Base-by-base conservation (phyloP, 2,329 filamentous ascomycete genomes). In the Venturiaceae sp. region DNA sequence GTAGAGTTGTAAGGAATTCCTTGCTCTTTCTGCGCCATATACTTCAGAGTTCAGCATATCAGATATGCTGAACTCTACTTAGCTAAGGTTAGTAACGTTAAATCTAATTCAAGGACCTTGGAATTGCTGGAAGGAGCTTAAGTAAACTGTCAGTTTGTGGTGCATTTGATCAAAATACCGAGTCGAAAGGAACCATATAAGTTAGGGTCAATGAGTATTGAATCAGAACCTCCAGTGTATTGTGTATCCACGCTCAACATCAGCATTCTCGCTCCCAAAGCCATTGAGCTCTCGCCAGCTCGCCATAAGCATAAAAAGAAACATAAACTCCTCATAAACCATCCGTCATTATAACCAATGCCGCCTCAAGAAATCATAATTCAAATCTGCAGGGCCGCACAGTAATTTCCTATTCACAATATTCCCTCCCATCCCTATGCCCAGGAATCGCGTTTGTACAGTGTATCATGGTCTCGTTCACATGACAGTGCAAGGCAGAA, bases 401-500 rank as follows among this genome's bases (percentile, higher is more conserved):
- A 3, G 5, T 19, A 28, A 28, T n/a, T 28, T 6, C 3, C 44
- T 14, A 30, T 28, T 30, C 6, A 3, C 3, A 4, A 30, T 16
- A 1, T 13, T 19, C 44, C 1, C 16, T n/a, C 9, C 23, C 26
- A 2, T 14, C 44, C 14, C 44, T n/a, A 5, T 16, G 19, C 26
- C 4, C 5, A 6, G 3, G 8, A n/a, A 5, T 4, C 26, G 30
- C n/a, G 14, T 4, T 16, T 16, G n/a, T 5, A 21, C 9, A 32
- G 16, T 23, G 3, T 5, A 21, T 3, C 6, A 28, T 26, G 21
- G n/a, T n/a, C 23, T n/a, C 46, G 11, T 36, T 46, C 19, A 56
- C 54, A 56, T 56, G 16, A 56, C 54, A 7, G 54, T 56, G 33
- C 57, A 58, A 11, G 54, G 54, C 32, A 56, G 7, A 23, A 39